These are phyloP conservation scores for Clonostachys rosea DNA, from an alignment of 2,329 filamentous ascomycete species.

Conservation along the genomic window DNA sequence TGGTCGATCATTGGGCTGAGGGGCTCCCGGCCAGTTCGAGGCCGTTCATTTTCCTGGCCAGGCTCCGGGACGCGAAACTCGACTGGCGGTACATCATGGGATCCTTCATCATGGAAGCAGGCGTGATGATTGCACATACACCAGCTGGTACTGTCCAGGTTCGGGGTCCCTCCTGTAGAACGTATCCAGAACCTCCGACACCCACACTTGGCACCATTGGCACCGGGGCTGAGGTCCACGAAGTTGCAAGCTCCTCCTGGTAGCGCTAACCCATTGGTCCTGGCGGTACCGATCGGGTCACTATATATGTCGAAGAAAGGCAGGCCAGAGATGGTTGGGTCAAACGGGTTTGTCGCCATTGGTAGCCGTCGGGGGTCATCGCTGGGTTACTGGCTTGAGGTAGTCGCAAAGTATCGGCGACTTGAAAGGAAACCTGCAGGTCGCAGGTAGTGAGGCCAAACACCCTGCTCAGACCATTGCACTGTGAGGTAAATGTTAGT, in stretches of 20 bases:
- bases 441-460: neutral
- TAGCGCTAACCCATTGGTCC: conserved; percentile 23
- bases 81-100: conserved; percentile 10
- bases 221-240: conserved; percentile 46
- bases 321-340: conserved; percentile 32
- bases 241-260: conserved; percentile 54
- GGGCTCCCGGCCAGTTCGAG: conserved; percentile 40
- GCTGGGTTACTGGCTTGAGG: too few relatives aligned
- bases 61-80: conserved; percentile 12
- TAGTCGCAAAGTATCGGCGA: neutral
- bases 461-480: neutral
- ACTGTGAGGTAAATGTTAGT: neutral
- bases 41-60: conserved; percentile 49
- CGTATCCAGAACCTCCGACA: conserved; percentile 58
- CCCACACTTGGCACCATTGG: conserved; percentile 49
- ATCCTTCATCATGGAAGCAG: conserved; percentile 52
- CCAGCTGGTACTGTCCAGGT: conserved; percentile 23
- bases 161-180: conserved; percentile 21
- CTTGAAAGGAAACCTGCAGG: neutral
- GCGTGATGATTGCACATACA: conserved; percentile 63
- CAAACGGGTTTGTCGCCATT: conserved; percentile 50
- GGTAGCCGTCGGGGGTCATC: conserved; percentile 9
- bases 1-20: conserved; percentile 49
- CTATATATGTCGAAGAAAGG: conserved; percentile 52
- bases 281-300: conserved; percentile 27